phyloP scores from a whole-genome alignment of 495 filamentous ascomycete genomes.

The Aspergillus kassunensis region DNA sequence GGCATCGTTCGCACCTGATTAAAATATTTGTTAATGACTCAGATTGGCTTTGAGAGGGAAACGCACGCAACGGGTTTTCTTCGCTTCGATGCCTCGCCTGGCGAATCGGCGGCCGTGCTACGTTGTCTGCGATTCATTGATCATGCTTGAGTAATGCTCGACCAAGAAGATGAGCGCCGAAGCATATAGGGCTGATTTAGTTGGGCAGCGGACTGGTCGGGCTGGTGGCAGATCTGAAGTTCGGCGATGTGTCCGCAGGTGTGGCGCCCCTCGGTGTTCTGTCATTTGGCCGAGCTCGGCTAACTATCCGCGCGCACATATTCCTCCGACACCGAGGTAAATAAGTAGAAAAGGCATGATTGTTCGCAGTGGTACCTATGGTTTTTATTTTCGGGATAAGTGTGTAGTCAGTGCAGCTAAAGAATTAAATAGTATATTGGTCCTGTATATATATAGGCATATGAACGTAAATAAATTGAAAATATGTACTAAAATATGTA shows the following conservation, averaged over 20 bases:
- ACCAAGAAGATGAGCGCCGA: background rate
- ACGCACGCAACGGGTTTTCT: conserved; percentile 39
- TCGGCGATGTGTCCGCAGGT: background rate
- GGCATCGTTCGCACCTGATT: conserved; percentile 41
- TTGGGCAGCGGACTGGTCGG: background rate
- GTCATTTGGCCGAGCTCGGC: conserved; percentile 1
- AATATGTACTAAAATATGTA: background rate
- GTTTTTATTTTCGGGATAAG: too few species aligned
- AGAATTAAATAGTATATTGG: too few species aligned
- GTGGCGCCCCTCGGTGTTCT: background rate
- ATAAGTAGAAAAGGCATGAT: too few species aligned
- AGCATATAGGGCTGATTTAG: background rate
- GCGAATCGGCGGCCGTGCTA: conserved; percentile 7
- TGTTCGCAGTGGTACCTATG: too few species aligned
- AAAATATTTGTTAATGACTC: conserved; percentile 1
- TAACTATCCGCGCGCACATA: too few species aligned
- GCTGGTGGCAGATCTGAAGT: background rate
- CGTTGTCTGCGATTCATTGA: conserved; percentile 16
- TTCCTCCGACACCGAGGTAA: too few species aligned
- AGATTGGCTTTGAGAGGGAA: background rate
- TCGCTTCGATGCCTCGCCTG: conserved; percentile 20
- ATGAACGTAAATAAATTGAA: too few species aligned
- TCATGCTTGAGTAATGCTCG: background rate
- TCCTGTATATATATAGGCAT: too few species aligned
- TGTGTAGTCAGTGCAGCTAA: too few species aligned